phyloP scores from a whole-genome alignment of 371 early-diverging fungal genomes.

The Mortierella polycephala region DNA sequence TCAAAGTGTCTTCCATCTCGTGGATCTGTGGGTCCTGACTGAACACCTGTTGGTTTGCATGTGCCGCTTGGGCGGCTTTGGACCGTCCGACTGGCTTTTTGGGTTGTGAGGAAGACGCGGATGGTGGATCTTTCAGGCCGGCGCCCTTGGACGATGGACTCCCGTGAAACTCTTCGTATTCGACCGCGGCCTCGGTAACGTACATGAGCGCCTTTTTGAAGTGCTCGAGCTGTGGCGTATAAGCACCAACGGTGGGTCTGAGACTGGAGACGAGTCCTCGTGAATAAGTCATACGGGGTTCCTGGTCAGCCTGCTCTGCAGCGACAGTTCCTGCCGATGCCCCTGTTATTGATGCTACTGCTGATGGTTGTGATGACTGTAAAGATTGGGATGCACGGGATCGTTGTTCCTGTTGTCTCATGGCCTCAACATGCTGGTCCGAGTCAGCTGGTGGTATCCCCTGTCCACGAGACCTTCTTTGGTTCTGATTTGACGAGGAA shows the following conservation, averaged over 20 bases:
- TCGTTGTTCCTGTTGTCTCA: no score
- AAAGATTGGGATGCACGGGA: no score
- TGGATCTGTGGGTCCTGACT: slow-evolving; percentile 37
- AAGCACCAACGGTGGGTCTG: slow-evolving; percentile 22
- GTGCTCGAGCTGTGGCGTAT: slow-evolving; percentile 21
- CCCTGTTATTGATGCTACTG: background rate
- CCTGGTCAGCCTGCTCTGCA: background rate
- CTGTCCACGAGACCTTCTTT: no score
- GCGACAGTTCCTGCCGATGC: background rate
- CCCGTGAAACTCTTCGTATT: slow-evolving; percentile 44
- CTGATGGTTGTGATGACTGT: background rate
- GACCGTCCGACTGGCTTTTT: slow-evolving; percentile 20
- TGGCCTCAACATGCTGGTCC: no score
- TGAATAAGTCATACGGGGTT: slow-evolving; percentile 16
- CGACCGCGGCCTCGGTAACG: slow-evolving; percentile 30
- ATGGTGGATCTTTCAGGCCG: slow-evolving; percentile 18
- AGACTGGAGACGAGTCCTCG: slow-evolving; percentile 21
- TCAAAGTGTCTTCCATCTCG: slow-evolving; percentile 34
- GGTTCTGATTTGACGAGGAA: no score
- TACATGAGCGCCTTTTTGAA: slow-evolving; percentile 34
- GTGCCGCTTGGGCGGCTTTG: slow-evolving; percentile 20
- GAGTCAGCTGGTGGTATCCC: no score
- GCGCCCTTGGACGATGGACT: slow-evolving; percentile 11
- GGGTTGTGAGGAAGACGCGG: background rate
- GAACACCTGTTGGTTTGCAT: slow-evolving; percentile 33